Percentiles rank a stretch among this genome's conserved stretches.
phyloP scores from a whole-genome alignment of 164 flowering plant species.

The Vitis rotundifolia region DNA sequence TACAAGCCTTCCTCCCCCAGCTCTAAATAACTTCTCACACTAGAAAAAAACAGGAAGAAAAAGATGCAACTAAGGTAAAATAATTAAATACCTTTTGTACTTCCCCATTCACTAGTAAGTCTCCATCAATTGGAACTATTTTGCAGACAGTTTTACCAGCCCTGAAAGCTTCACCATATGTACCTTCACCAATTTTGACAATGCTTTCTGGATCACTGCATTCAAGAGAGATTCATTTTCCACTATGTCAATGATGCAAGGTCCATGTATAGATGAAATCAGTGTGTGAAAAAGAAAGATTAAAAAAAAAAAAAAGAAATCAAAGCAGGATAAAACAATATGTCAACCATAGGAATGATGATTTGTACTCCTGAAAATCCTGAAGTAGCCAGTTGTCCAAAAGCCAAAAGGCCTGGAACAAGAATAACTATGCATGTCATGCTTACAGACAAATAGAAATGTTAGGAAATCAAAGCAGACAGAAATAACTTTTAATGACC shows the following conservation, averaged over 20 bases:
- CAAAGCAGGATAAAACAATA: background rate
- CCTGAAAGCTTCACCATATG: constrained; percentile 95
- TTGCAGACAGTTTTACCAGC: constrained; percentile 84
- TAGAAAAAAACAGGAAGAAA: background rate
- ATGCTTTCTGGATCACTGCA: constrained; percentile 56
- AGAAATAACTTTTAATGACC: background rate
- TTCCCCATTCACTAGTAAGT: constrained; percentile 85
- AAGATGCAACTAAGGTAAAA: background rate
- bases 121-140: constrained; percentile 93
- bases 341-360: background rate
- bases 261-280: background rate
- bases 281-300: background rate
- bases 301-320: background rate
- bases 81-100: constrained; percentile 71
- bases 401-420: no score
- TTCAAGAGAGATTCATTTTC: constrained; percentile 7
- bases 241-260: constrained; percentile 4
- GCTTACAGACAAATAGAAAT: background rate
- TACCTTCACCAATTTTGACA: constrained; percentile 91
- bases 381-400: no score
- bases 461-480: background rate
- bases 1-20: background rate
- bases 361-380: no score
- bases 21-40: background rate
- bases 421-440: background rate